phyloP scores from a whole-genome alignment of 352 stramenopile species.

The Labyrinthula sp. region DNA sequence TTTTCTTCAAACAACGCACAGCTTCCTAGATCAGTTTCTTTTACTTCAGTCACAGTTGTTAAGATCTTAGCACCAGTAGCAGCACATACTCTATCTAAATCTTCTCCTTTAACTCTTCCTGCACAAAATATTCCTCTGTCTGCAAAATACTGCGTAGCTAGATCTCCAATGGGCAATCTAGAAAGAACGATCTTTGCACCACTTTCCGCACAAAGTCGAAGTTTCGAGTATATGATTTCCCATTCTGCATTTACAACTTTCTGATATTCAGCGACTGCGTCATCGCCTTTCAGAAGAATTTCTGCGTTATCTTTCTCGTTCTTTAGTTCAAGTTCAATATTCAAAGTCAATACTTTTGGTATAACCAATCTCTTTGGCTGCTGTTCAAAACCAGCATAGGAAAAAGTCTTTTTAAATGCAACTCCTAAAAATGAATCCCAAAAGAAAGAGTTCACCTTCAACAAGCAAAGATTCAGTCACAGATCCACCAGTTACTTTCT shows the following conservation, averaged over 20 bases:
- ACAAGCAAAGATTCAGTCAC: conserved; percentile 92
- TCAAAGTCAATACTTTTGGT: conserved; percentile 87
- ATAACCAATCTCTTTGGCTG: conserved; percentile 90
- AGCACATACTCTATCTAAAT: conserved; percentile 83
- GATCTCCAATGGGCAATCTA: conserved; percentile 75
- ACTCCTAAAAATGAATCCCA: no score
- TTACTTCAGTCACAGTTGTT: conserved; percentile 74
- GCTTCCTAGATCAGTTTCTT: conserved; percentile 61
- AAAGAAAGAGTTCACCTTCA: no score
- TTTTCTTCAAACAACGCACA: conserved; percentile 88
- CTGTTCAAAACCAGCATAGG: conserved; percentile 97
- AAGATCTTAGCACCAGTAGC: conserved; percentile 78
- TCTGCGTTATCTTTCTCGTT: conserved; percentile 97
- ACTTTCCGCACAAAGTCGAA: conserved; percentile 54
- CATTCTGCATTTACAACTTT: conserved; percentile 97
- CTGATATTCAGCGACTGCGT: conserved; percentile 91
- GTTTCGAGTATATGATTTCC: conserved; percentile 99
- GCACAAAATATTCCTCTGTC: conserved; percentile 91
- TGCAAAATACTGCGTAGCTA: conserved; percentile 97
- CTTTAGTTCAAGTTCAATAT: conserved; percentile 97
- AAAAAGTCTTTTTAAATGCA: conserved; percentile 99
- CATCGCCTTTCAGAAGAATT: conserved; percentile 70
- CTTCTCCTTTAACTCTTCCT: conserved; percentile 77
- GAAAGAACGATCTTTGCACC: conserved; percentile 93
- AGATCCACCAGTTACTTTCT: conserved; percentile 89